Evolutionary conservation across 768 basidiomycete species (phyloP).

Genomic region (Leccinum longicurvipes): DNA sequence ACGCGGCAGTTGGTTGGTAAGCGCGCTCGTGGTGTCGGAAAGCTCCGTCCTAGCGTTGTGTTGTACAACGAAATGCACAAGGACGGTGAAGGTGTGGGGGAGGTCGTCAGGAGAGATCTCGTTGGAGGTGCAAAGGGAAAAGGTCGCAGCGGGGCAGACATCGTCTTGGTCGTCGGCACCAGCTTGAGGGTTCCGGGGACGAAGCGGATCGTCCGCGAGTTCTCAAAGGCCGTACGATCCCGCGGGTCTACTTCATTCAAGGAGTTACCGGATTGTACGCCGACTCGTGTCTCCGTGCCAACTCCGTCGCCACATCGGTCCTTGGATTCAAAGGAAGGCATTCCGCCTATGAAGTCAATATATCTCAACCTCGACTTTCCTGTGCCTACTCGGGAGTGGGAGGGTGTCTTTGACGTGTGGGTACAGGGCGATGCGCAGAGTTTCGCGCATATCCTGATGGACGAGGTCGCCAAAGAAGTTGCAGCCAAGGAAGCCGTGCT

Average conservation of each 20-base stretch:
- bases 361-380: conserved; percentile 89
- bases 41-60: conserved; percentile 82
- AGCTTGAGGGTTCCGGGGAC: conserved; percentile 88
- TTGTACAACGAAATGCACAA: conserved; percentile 88
- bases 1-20: conserved; percentile 74
- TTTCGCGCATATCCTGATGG: conserved; percentile 62
- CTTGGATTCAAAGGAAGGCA: conserved; percentile 40
- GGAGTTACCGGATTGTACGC: conserved; percentile 23
- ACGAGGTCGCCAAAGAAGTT: conserved; percentile 55
- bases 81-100: conserved; percentile 84
- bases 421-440: conserved; percentile 82
- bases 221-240: conserved; percentile 70
- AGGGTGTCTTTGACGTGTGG: conserved; percentile 88
- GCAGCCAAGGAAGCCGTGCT: conserved; percentile 50
- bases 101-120: conserved; percentile 77
- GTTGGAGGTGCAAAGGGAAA: conserved; percentile 66
- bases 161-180: conserved; percentile 87
- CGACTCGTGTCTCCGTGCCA: conserved; percentile 39
- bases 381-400: conserved; percentile 82
- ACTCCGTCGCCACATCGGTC: conserved; percentile 45
- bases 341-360: conserved; percentile 58
- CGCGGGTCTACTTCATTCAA: conserved; percentile 39
- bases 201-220: conserved; percentile 87
- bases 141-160: conserved; percentile 71
- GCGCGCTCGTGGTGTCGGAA: conserved; percentile 75